Percentiles rank a stretch among this genome's conserved stretches.
phyloP scores from a whole-genome alignment of 305 asterid species.

The Coffea humblotiana region DNA sequence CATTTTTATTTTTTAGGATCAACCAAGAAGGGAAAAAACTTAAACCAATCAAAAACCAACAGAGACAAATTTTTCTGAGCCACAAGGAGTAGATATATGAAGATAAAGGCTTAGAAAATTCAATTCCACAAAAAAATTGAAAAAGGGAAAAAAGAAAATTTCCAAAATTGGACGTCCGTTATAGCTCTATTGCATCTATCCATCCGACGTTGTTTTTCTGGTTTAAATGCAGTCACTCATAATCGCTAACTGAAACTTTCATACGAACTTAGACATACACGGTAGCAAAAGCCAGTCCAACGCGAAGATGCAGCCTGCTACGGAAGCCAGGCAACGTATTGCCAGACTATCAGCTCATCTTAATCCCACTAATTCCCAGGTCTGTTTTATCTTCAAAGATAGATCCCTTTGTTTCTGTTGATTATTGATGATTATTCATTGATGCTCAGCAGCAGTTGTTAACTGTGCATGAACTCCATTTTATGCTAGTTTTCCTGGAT shows the following conservation, averaged over 20 bases:
- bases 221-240: neutral
- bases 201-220: constrained; percentile 1
- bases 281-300: constrained; percentile 1
- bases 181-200: constrained; percentile 5
- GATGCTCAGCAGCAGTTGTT: too few species aligned
- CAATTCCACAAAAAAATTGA: constrained; percentile 30
- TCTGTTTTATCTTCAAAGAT: constrained; percentile 6
- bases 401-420: neutral
- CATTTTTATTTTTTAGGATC: neutral
- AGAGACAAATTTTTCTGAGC: constrained; percentile 25
- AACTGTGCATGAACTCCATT: too few species aligned
- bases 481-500: too few species aligned
- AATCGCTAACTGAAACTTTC: constrained; percentile 2
- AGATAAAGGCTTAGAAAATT: constrained; percentile 33
- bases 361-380: constrained; percentile 64
- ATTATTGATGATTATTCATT: too few species aligned
- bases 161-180: neutral
- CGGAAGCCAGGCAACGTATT: constrained; percentile 55
- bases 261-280: constrained; percentile 5
- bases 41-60: neutral
- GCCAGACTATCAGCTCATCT: constrained; percentile 78
- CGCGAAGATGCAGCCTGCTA: constrained; percentile 36
- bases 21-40: neutral
- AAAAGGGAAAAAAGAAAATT: neutral
- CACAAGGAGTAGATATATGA: constrained; percentile 34